Conservation (phyloP, 2,329 filamentous ascomycete genomes). For the Paraphoma sp. region DNA sequence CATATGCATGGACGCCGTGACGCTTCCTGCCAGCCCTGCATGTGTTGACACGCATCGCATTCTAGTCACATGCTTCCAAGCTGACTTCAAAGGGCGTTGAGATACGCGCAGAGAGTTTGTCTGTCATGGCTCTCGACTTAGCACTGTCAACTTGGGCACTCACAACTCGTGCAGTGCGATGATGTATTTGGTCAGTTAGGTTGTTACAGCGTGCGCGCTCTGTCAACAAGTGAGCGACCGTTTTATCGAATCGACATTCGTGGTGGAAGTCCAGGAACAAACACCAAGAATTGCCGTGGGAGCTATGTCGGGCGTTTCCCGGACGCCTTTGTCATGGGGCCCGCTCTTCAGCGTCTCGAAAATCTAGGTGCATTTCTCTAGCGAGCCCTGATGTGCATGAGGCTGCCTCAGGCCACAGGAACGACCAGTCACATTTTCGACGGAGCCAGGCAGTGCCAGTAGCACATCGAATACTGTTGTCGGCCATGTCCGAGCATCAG, state of each 20-base stretch:
- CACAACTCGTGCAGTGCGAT: too few species aligned
- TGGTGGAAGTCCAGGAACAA: too few species aligned
- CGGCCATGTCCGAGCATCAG: too few species aligned
- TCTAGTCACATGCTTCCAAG: conserved; percentile 3
- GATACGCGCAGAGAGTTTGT: too few species aligned
- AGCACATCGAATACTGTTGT: not conserved
- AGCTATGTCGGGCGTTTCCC: not conserved
- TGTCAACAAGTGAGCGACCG: too few species aligned
- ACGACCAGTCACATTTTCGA: not conserved
- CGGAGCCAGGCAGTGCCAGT: not conserved
- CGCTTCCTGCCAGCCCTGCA: conserved; percentile 2
- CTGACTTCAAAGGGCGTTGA: too few species aligned
- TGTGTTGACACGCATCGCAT: conserved; percentile 4
- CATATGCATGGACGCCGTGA: not conserved
- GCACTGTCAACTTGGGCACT: too few species aligned
- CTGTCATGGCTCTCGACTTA: too few species aligned
- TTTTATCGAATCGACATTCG: too few species aligned
- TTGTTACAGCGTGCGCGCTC: too few species aligned
- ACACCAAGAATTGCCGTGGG: too few species aligned
- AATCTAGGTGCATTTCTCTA: not conserved
- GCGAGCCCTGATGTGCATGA: not conserved
- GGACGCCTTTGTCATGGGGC: not conserved
- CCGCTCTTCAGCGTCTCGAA: not conserved
- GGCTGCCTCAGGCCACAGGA: not conserved
- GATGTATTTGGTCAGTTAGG: too few species aligned